phyloP scores from a whole-genome alignment of 495 filamentous ascomycete species.

The Hypoxylon fragiforme region DNA sequence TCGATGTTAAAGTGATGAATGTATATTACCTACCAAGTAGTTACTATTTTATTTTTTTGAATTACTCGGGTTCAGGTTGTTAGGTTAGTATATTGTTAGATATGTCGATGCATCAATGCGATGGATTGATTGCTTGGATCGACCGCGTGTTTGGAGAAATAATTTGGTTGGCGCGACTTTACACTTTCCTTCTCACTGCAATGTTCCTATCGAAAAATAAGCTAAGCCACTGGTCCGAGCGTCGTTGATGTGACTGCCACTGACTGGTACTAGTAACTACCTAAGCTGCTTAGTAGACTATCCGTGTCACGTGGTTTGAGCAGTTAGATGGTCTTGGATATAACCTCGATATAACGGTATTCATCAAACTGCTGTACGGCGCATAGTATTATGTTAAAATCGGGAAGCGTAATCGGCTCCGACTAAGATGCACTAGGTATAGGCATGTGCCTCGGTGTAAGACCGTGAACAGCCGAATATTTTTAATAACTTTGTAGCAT shows the following conservation, averaged over 20 bases:
- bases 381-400: too few relatives aligned
- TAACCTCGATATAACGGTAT: conserved; percentile 35
- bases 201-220: too few relatives aligned
- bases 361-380: too few relatives aligned
- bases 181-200: too few relatives aligned
- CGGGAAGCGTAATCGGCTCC: too few relatives aligned
- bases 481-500: too few relatives aligned
- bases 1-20: conserved; percentile 11
- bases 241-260: neutral
- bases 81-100: conserved; percentile 7
- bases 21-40: too few relatives aligned
- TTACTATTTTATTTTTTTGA: too few relatives aligned
- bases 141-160: conserved; percentile 45
- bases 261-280: neutral
- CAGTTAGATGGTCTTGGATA: too few relatives aligned
- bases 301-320: too few relatives aligned
- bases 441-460: neutral
- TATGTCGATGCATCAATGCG: conserved; percentile 5
- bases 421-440: too few relatives aligned
- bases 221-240: conserved; percentile 20
- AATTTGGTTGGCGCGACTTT: conserved; percentile 41
- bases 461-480: conserved; percentile 35
- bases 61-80: too few relatives aligned
- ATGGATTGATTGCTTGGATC: conserved; percentile 23
- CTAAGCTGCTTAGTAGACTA: neutral